Conservation (phyloP, 78 protist genomes). For the Dictyostelium purpureum region DNA sequence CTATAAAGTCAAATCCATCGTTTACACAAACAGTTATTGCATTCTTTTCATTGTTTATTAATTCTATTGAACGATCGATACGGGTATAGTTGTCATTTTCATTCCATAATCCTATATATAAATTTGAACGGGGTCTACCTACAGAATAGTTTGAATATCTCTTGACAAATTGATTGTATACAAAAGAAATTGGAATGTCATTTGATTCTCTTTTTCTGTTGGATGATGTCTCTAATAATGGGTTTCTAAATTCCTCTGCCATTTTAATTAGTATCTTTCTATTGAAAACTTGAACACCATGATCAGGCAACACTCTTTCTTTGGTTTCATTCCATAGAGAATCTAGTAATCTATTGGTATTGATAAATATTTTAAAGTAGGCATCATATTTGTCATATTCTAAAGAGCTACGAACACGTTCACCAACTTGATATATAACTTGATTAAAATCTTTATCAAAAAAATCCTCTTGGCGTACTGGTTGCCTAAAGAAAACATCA, state of each 20-base stretch:
- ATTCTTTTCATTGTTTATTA: neutral
- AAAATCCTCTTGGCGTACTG: slow-evolving; percentile 22
- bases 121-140: neutral
- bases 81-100: neutral
- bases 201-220: neutral
- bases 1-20: slow-evolving; percentile 39
- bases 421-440: neutral
- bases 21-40: slow-evolving; percentile 61
- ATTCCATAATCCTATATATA: neutral
- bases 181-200: slow-evolving; percentile 43
- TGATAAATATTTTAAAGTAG: neutral
- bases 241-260: neutral
- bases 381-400: neutral
- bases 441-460: slow-evolving; percentile 34
- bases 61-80: neutral
- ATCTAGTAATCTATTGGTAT: neutral
- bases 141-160: neutral
- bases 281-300: slow-evolving; percentile 53
- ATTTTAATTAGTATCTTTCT: slow-evolving; percentile 4
- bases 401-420: neutral
- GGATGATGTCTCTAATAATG: neutral
- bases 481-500: slow-evolving; percentile 22
- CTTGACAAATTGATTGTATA: slow-evolving; percentile 9
- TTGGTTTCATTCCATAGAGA: neutral
- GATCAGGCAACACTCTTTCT: slow-evolving; percentile 12